Base-by-base conservation (phyloP, 495 filamentous ascomycete genomes). In the Glonium stellatum region DNA sequence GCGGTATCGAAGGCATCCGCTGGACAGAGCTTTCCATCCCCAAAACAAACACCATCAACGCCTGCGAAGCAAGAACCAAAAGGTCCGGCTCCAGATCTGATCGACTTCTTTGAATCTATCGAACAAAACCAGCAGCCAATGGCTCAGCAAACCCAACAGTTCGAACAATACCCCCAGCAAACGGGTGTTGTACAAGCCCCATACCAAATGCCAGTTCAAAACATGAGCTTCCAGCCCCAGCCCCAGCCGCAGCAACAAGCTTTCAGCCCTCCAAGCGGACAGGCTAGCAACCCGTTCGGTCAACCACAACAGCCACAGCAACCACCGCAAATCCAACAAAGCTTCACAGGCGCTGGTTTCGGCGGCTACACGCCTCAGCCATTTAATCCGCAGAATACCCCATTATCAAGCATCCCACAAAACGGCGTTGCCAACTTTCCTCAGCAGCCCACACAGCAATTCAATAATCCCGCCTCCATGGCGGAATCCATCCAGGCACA, bases 71-170 rank as follows among this genome's bases (percentile, higher is more conserved):
- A 75, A 18, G 67, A 72, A 49, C 75, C 79, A 22, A 86, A 84
- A 57, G 82, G 84, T 3, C 85, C 87, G 0, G 85, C 84, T 58
- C 79, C 86, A 50, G 89, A 97, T 74, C 76, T 99, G 54, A 99
- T 99, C 66, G 93, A 99, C 71, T 96, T 99, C 71, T 99, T 99
- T 69, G 93, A 93, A 60, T 92, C 92, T 1, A 97, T 99, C 68
- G 91, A 97, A 67, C 86, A 88, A 66, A 92, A 92, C 61, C 90
- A 92, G 71, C 89, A 91, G 59, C 79, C 80, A 1, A 83, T 88
- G 72, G 85, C 85, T 2, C 80, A 83, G 51, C 60, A 72, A 23
- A 70, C 76, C 37, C 22, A 44, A 42, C 58, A 55, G 31, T 57
- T 61, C 15, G 61, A 69, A 56, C 67, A 69, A 53, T 72, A 67